phyloP scores from a whole-genome alignment of 2,329 filamentous ascomycete genomes.

The Tolypocladium album region DNA sequence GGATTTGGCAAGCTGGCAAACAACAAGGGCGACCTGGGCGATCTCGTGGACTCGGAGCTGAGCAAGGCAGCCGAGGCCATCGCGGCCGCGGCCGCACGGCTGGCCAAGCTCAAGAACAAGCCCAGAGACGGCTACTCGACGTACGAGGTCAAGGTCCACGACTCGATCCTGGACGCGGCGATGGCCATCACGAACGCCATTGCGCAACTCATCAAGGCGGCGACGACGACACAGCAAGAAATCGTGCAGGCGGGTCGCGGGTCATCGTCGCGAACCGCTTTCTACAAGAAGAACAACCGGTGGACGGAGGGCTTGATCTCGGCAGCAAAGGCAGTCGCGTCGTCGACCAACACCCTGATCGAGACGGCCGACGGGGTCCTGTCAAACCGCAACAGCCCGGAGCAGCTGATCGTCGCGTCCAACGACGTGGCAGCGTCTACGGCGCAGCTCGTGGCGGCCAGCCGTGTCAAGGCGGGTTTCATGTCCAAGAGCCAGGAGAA shows the following conservation, averaged over 20 bases:
- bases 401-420: slow-evolving; percentile 94
- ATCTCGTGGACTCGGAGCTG: slow-evolving; percentile 85
- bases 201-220: slow-evolving; percentile 86
- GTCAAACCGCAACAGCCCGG: slow-evolving; percentile 80
- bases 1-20: slow-evolving; percentile 72
- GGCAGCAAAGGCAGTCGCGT: slow-evolving; percentile 89
- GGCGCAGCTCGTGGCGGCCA: slow-evolving; percentile 90
- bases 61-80: slow-evolving; percentile 93
- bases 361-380: slow-evolving; percentile 97
- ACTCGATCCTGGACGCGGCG: slow-evolving; percentile 87
- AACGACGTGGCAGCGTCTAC: slow-evolving; percentile 96
- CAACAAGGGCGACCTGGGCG: slow-evolving; percentile 77
- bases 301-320: slow-evolving; percentile 98
- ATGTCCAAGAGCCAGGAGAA: slow-evolving; percentile 95
- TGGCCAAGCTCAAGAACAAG: slow-evolving; percentile 91
- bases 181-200: slow-evolving; percentile 92
- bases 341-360: slow-evolving; percentile 89
- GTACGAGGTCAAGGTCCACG: slow-evolving; percentile 92
- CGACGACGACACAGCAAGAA: slow-evolving; percentile 85
- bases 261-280: slow-evolving; percentile 76
- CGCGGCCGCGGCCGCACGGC: slow-evolving; percentile 76
- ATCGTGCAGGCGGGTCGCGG: slow-evolving; percentile 91
- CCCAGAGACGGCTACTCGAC: slow-evolving; percentile 92
- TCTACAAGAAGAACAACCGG: slow-evolving; percentile 99
- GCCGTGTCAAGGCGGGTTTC: slow-evolving; percentile 92